A percentile compares a stretch with the other conserved stretches of the same genome.
These are phyloP conservation scores for Coemansia interrupta DNA, from an alignment of 192 early-diverging fungal genomes.

Conservation along the genomic window DNA sequence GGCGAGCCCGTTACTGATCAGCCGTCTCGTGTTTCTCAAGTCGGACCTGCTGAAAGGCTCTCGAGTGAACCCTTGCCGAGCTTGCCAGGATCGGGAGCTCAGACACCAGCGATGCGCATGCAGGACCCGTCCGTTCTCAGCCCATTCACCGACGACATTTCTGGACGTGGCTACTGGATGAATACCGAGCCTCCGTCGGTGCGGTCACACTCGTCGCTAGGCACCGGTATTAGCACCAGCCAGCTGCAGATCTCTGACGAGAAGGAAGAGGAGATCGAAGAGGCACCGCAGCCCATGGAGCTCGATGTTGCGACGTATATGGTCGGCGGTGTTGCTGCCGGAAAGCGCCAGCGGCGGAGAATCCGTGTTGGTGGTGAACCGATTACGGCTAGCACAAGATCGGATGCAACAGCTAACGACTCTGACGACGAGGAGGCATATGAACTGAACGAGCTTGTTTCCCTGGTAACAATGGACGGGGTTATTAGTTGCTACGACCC, in stretches of 20 bases:
- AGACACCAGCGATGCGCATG: background rate
- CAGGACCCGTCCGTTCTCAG: background rate
- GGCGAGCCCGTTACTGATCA: slow-evolving; percentile 2
- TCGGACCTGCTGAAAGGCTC: background rate
- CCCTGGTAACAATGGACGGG: slow-evolving; percentile 53
- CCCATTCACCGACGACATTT: slow-evolving; percentile 16
- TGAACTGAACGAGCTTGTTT: slow-evolving; percentile 34
- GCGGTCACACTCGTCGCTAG: slow-evolving; percentile 47
- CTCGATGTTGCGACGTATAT: slow-evolving; percentile 48
- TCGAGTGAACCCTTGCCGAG: background rate
- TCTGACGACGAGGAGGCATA: slow-evolving; percentile 9
- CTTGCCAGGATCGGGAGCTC: background rate
- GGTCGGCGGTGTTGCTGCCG: slow-evolving; percentile 46
- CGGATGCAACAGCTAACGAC: background rate
- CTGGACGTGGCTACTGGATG: slow-evolving; percentile 29
- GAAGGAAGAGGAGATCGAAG: slow-evolving; percentile 52
- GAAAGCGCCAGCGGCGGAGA: slow-evolving; percentile 28
- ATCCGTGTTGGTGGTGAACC: background rate
- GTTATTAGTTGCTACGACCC: slow-evolving; percentile 45
- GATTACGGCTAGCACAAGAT: background rate
- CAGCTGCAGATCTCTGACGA: slow-evolving; percentile 9
- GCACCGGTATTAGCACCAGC: slow-evolving; percentile 25
- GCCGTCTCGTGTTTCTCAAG: background rate
- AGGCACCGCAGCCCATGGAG: slow-evolving; percentile 50
- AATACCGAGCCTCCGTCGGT: slow-evolving; percentile 29